Evolutionary conservation across 202 grass and related monocot genomes (phyloP), one percentile per base, ranked within the genome.

Genomic region (Zizania palustris): DNA sequence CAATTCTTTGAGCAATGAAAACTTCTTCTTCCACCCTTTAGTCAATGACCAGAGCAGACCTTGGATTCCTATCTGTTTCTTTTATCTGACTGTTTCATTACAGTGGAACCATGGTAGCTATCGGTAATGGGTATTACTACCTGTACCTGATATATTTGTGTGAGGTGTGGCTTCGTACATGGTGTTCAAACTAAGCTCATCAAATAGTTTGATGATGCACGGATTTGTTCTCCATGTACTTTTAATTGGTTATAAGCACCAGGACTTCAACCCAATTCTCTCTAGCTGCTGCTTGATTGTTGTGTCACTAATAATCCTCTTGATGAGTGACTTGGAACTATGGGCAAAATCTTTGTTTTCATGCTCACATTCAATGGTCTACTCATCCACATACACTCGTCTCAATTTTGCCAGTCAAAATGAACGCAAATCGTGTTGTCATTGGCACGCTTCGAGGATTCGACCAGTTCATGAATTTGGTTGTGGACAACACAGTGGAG

Each of bases 381-480:
- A 37, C 58, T 49, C 13, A 46, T 55, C 64, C 5, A 64, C 63
- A 67, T 0, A n/a, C 51, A 40, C 34, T 74, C 16, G 49, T 22
- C 3, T 71, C 41, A 11, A 49, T 72, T 82, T 82, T 77, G 69
- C 41, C 78, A 93, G 90, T 97, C 79, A 97, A 97, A 60, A 78
- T 97, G 83, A 97, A 97, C 84, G 93, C 88, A 20, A 93, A 93
- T 56, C 83, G 88, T 14, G 75, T 93, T 69, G 85, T 97, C 33
- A 78, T 91, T 81, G 88, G 90, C 65, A 97, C 88, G 0, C 85
- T 97, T 51, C 86, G 86, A 20, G 93, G 93, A 67, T 97, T 93
- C 72, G 93, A 97, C 75, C 90, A 97, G 63, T 97, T 97, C 68
- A 93, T 97, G 93, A 97, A 97, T 72, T 73, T 97, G 83, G 93